Conservation (phyloP, 1,139 yeast genomes). For the Entelexis sorbosivorans region DNA sequence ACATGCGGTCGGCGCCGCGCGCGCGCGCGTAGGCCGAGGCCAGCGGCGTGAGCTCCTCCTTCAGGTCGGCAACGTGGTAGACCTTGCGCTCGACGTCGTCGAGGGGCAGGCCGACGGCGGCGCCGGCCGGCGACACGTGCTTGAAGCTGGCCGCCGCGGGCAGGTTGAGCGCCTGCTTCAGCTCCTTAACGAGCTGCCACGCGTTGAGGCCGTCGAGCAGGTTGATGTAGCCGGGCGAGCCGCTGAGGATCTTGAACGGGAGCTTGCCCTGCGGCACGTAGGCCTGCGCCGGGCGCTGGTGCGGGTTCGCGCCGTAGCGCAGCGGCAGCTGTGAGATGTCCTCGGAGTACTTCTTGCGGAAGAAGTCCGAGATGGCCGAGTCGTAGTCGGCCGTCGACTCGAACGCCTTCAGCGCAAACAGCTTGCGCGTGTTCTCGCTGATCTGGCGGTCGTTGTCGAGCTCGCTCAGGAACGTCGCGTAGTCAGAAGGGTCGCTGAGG, state of each 20-base stretch:
- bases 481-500: conserved; percentile 86
- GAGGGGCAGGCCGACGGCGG: conserved; percentile 90
- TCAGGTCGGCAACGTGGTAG: conserved; percentile 89
- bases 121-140: conserved; percentile 99
- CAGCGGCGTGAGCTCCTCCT: conserved; percentile 75
- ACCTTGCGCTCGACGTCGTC: conserved; percentile 84
- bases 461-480: conserved; percentile 75
- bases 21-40: conserved; percentile 99
- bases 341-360: conserved; percentile 94
- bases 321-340: conserved; percentile 79
- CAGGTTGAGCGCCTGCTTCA: conserved; percentile 81
- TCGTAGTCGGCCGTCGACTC: conserved; percentile 98
- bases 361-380: conserved; percentile 87
- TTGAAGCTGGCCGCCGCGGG: conserved; percentile 99
- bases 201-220: conserved; percentile 91
- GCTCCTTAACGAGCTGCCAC: conserved; percentile 97
- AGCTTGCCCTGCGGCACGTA: conserved; percentile 73
- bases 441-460: conserved; percentile 58
- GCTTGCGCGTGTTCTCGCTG: conserved; percentile 62
- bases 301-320: conserved; percentile 98
- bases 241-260: conserved; percentile 87
- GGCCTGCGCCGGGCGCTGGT: conserved; percentile 98
- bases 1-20: conserved; percentile 99
- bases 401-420: conserved; percentile 87
- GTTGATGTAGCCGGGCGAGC: conserved; percentile 96